Evolutionary conservation across 345 rosid genomes (phyloP), one percentile per base, ranked within the genome.

Genomic region (Eucalyptus pauciflora): DNA sequence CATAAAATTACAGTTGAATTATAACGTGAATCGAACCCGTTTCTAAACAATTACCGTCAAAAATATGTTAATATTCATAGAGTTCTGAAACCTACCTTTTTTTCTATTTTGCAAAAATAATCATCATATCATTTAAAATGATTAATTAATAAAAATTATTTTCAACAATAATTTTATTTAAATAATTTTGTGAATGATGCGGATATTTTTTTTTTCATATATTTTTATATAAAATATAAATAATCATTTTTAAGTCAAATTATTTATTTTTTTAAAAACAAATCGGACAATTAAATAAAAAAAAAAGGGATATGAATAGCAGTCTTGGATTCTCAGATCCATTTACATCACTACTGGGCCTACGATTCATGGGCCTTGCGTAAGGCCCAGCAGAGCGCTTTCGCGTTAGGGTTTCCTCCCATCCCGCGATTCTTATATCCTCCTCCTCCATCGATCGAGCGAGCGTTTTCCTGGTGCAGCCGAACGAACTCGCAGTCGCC

Each of bases 1-100:
- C 27, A 6, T 5, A 0, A 37, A 37, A 18, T 37, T 41, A 37
- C 1, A 2, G 0, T 20, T 0, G 6, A 24, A 10, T 6, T 41
- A 1, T 0, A 0, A 3, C 3, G 7, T 37, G 27, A 12, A 37
- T 10, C 27, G 2, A 20, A 37, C 46, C 22, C 27, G 1, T 37
- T 71, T 37, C 13, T 37, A 18, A 71, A 37, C 8, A 37, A 7
- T 7, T 37, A 22, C 0, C 6, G 1, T 69, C 6, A 33, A 0
- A 33, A 69, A 20, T 33, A 2, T 10, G 45, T 16, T 7, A 8
- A 31, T 31, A 69, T 69, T 37, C 80, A 69, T 16, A 3, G 22
- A 31, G 80, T 31, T 31, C 7, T 16, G 4, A 18, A 17, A 69
- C 24, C 43, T 60, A 3, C 4, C 7, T 27, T 27, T 27, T 62